Base-by-base conservation (phyloP, 805 yeast species). In the Yarrowia divulgata region DNA sequence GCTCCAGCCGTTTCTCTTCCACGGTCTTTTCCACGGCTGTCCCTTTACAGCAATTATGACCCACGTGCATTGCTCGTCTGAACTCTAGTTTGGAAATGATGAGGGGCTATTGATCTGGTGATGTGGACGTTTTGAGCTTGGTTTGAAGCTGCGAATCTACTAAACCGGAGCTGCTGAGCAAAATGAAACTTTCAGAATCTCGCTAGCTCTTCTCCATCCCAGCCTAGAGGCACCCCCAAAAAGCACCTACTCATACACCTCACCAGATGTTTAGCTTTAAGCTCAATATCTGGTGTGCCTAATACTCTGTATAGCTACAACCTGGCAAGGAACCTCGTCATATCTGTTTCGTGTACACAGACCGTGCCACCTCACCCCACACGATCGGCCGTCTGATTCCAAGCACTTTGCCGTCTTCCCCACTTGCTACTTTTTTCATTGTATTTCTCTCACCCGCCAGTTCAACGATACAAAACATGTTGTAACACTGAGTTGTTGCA, bases 1-100 rank as follows among this genome's bases (percentile, higher is more conserved):
- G 16, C 49, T 10, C 4, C 19, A 18, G 49, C 32, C 32, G 29
- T 4, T 23, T 23, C 29, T 23, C 29, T 4, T 23, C 29, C 29
- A 23, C 29, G 29, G 29, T 23, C 50, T 46, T n/a, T 42, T 42
- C 46, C 4, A 46, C 34, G 23, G 13, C 34, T 18, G 23, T 19
- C 50, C 32, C 50, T 19, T 12, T 49, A 16, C 37, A 49, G 54
- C 54, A 39, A 54, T 54, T 54, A 19, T 54, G 60, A 39, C 60
- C 60, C 60, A 54, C 60, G 60, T 54, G 60, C 60, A 54, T 54
- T 54, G 60, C 35, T 37, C 35, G 60, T 34, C 23, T 52, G 39
- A 52, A 52, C 57, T 52, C 6, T 52, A 23, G 29, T 23, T 23
- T 23, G 29, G 29, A 23, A 23, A 23, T 23, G 29, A 23, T 23